phyloP scores from a whole-genome alignment of 805 yeast genomes.

The Sporopachydermia lactativora region DNA sequence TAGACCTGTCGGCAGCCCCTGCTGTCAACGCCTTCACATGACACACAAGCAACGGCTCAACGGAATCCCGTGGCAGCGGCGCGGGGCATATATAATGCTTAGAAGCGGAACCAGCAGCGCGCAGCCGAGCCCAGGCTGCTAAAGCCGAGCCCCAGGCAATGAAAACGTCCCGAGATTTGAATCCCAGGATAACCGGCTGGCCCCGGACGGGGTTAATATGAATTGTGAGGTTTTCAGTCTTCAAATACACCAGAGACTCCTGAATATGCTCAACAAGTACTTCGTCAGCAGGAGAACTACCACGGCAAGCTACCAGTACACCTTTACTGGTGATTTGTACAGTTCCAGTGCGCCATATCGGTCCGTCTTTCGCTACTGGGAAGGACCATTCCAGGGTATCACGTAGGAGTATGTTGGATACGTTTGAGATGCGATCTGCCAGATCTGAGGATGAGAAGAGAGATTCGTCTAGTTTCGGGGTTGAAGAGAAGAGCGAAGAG shows the following conservation, averaged over 20 bases:
- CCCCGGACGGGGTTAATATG: slow-evolving; percentile 1
- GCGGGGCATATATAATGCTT: neutral
- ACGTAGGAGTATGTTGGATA: neutral
- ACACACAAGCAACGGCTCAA: neutral
- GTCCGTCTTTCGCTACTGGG: neutral
- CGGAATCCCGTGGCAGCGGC: neutral
- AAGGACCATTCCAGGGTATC: slow-evolving; percentile 10
- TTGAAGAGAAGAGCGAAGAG: neutral
- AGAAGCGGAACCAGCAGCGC: neutral
- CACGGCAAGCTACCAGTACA: neutral
- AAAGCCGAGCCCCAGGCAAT: neutral
- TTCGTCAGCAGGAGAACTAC: neutral
- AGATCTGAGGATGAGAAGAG: neutral
- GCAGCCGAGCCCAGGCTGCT: neutral
- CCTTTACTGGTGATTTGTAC: neutral
- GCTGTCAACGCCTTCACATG: neutral
- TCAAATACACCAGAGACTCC: neutral
- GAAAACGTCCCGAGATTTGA: neutral
- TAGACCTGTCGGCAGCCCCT: neutral
- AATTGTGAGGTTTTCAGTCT: neutral
- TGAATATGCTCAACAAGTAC: neutral
- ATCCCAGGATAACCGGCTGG: neutral
- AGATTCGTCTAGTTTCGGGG: neutral
- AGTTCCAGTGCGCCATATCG: neutral
- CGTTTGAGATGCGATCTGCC: neutral